Base-by-base conservation (phyloP, 805 yeast species). In the Candida methanosorbosa region DNA sequence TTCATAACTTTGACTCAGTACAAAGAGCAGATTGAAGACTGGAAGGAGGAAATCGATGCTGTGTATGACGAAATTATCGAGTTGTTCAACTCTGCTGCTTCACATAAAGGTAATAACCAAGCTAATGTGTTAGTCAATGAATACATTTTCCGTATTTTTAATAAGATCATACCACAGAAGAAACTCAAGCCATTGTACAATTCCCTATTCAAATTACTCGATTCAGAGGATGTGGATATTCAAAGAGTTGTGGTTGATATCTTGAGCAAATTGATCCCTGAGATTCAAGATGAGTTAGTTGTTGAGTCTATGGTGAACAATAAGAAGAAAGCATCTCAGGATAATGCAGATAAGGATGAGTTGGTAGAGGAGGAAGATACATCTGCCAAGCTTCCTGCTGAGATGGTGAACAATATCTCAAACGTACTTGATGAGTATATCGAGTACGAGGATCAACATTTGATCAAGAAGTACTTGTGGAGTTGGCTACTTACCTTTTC, bases 401-500 rank as follows among this genome's bases (percentile, higher is more conserved):
- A 31, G 8, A 50, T 81, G 22, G 39, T 79, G 8, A 42, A 56
- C 0, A 47, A 49, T 21, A 43, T 71, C 5, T 34, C 43, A 6
- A 44, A 52, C 2, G 47, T 57, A 20, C 51, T 59, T 4, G 14
- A 30, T 20, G 48, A 52, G 24, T 64, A 63, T 37, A 40, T 66
- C 19, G 72, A 59, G 18, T 44, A 46, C 36, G 68, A 66, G 28
- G 61, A 62, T 18, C 61, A 57, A 17, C 38, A 44, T 20, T 51
- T 49, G 4, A 50, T 65, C 30, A 48, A 66, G 20, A 60, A 53
- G 16, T 81, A 71, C 48, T 44, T 81, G 23, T 79, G 83, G 78
- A 60, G 75, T 37, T 87, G 94, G 94, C 60, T 58, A 40, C 59
- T 84, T 35, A 54, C 82, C 0, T 65, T 82, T 41, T 61, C 59